Conservation (phyloP, 345 rosid species). For the Hirschfeldia incana region DNA sequence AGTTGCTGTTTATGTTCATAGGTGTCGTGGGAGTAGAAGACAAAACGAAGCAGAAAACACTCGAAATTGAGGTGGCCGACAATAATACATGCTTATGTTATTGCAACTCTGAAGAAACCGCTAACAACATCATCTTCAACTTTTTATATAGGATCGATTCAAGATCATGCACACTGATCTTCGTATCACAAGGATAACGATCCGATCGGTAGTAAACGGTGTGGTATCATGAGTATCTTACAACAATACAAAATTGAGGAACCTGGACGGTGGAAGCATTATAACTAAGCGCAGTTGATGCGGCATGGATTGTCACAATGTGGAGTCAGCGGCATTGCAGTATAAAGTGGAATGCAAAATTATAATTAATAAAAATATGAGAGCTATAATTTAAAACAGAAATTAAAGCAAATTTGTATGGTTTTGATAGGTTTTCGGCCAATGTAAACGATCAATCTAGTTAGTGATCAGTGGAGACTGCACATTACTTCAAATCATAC, state of each 20-base stretch:
- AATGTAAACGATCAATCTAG: neutral
- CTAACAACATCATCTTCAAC: conserved; percentile 11
- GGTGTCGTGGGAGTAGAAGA: conserved; percentile 40
- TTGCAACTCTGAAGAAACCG: conserved; percentile 23
- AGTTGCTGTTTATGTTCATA: conserved; percentile 31
- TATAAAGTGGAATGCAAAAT: neutral
- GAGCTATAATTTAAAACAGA: neutral
- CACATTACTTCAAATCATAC: neutral
- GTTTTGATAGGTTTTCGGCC: neutral
- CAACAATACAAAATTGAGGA: neutral
- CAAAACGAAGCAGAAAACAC: conserved; percentile 35
- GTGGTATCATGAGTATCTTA: neutral
- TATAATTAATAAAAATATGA: neutral
- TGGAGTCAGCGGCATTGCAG: neutral
- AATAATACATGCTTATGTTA: conserved; percentile 45
- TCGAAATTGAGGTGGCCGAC: conserved; percentile 43
- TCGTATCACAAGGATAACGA: conserved; percentile 27
- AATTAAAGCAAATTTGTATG: neutral
- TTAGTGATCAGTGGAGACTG: neutral
- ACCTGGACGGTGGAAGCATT: neutral
- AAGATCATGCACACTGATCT: conserved; percentile 34
- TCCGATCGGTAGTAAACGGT: neutral
- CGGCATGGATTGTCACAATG: neutral
- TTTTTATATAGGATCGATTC: conserved; percentile 1
- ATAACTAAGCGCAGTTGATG: conserved; percentile 4